Evolutionary conservation across 192 early-diverging fungal species (phyloP), one percentile per base, ranked within the genome.

Genomic region (Paraglomus brasilianum): DNA sequence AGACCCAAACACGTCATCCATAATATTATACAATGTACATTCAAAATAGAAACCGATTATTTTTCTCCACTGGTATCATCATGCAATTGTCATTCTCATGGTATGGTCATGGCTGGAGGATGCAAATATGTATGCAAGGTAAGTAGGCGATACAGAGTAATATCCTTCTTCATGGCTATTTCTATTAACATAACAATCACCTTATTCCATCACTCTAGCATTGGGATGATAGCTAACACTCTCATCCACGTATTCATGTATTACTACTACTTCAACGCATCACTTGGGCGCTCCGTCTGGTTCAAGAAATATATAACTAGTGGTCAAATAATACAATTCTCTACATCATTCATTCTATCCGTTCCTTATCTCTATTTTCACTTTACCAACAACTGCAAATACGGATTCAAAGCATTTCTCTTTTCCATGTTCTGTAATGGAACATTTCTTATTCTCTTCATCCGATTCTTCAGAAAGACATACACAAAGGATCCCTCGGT

Each of bases 11-110:
- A 14, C 44, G 14, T 1, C n/a, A 22, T 55, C 53, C 21, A 19
- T 30, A 8, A 1, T 8, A 15, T 66, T 44, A 72, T 63, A 21
- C 22, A 30, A 64, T 9, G 36, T 10, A 77, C 2, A 24, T n/a
- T 73, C n/a, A 43, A 15, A 7, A 6, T 55, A 80, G 80, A 82
- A 79, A 70, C 69, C 73, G n/a, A 47, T 83, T 9, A 83, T 83
- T 50, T 83, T 83, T 73, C 52, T 83, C 7, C 82, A 83, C 66
- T 79, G 80, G 78, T 83, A 83, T 55, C 82, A 83, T 56, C 82
- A 83, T 60, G 67, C 75, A 3, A 83, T 83, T 39, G 82, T 83
- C 41, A 83, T 83, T 13, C 30, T 83, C 9, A 82, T 83, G 82
- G 79, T 83, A 39, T 83, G 78, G 79, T 44, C 60, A 36, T 82